A percentile compares a stretch with the other conserved stretches of the same genome.
Evolutionary conservation across 139 green algal species (phyloP).

Genomic region (Chlorella sp.): DNA sequence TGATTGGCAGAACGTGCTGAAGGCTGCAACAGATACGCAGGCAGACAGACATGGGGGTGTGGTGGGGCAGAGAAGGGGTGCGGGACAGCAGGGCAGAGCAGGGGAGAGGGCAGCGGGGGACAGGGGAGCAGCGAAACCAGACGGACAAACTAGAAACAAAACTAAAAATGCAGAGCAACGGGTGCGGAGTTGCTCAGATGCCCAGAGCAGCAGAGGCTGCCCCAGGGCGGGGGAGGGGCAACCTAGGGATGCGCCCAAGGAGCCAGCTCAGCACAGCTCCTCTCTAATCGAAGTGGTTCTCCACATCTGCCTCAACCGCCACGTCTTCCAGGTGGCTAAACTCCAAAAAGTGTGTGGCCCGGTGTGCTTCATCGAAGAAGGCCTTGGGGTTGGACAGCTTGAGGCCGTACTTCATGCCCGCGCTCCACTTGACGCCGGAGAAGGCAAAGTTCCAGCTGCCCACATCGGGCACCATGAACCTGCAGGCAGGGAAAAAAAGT

Average conservation of each 20-base stretch:
- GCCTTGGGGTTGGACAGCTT: slow-evolving; percentile 91
- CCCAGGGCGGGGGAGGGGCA: no score
- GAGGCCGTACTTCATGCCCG: slow-evolving; percentile 87
- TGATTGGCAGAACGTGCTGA: neutral
- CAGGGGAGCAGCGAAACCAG: neutral
- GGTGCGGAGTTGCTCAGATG: neutral
- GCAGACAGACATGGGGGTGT: neutral
- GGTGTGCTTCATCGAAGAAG: slow-evolving; percentile 94
- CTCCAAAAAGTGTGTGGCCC: slow-evolving; percentile 98
- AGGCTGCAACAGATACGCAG: neutral
- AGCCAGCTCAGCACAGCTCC: no score
- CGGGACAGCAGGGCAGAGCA: neutral
- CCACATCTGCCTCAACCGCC: slow-evolving; percentile 87
- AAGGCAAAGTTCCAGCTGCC: slow-evolving; percentile 99
- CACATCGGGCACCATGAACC: slow-evolving; percentile 89
- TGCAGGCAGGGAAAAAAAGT: no score
- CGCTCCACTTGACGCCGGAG: slow-evolving; percentile 82
- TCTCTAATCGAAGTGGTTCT: slow-evolving; percentile 81
- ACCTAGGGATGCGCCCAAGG: no score
- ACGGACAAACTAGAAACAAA: no score
- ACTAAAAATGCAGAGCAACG: neutral
- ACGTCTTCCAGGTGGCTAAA: slow-evolving; percentile 93
- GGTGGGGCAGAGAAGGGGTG: neutral
- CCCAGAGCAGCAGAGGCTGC: no score
- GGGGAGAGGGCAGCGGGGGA: neutral